These are phyloP conservation scores for Globisporangium sylvaticum DNA, from an alignment of 352 stramenopile genomes.

Conservation along the genomic window DNA sequence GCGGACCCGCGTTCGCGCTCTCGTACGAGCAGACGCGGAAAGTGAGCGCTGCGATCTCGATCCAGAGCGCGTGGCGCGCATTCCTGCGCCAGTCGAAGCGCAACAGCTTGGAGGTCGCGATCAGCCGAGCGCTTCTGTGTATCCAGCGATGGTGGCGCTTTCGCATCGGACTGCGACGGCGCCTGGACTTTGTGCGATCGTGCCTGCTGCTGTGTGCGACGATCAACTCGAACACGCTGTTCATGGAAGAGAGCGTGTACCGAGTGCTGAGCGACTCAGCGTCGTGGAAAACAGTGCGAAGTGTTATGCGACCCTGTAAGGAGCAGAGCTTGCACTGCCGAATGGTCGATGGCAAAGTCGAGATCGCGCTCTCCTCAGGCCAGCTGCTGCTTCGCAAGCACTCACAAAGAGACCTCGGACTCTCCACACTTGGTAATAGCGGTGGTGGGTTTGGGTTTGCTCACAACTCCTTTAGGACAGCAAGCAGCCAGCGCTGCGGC, in stretches of 20 bases:
- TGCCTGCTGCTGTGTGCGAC: constrained; percentile 47
- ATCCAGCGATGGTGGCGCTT: constrained; percentile 73
- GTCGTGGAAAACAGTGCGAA: constrained; percentile 32
- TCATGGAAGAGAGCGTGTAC: constrained; percentile 62
- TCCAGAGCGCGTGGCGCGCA: constrained; percentile 58
- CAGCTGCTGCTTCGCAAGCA: constrained; percentile 37
- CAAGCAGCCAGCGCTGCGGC: constrained; percentile 37
- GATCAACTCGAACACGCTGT: constrained; percentile 62
- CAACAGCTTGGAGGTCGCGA: constrained; percentile 46
- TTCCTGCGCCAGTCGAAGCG: constrained; percentile 32
- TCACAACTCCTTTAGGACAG: neutral
- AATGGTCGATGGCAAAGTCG: constrained; percentile 34
- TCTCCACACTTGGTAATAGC: neutral
- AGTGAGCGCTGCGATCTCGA: constrained; percentile 38
- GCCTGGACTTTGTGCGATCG: constrained; percentile 43
- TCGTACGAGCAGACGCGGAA: constrained; percentile 50
- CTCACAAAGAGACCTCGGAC: neutral
- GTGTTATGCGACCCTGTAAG: constrained; percentile 27
- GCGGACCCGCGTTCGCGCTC: constrained; percentile 37
- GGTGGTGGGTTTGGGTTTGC: neutral
- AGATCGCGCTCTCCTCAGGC: constrained; percentile 39
- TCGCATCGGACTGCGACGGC: constrained; percentile 32
- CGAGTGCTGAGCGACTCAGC: constrained; percentile 26
- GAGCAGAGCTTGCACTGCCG: constrained; percentile 51
- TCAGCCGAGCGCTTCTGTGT: constrained; percentile 48